phyloP scores from a whole-genome alignment of 805 yeast species.

The Wickerhamomyces bisporus region DNA sequence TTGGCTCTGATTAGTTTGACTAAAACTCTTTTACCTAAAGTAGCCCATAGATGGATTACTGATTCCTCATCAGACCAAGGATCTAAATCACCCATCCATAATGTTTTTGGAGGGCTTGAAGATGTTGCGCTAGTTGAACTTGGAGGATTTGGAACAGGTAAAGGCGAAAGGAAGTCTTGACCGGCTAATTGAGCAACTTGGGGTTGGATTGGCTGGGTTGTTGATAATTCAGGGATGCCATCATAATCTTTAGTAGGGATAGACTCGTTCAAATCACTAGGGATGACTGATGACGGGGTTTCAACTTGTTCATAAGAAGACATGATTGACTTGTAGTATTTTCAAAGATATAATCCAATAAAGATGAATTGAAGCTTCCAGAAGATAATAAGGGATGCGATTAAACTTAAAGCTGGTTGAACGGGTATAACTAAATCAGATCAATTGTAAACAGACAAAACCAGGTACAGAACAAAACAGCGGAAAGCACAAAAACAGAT shows the following conservation, averaged over 20 bases:
- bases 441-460: too few species aligned
- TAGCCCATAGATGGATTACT: conserved; percentile 54
- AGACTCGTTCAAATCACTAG: too few species aligned
- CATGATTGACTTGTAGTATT: background rate
- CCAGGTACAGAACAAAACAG: too few species aligned
- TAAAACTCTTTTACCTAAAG: conserved; percentile 47
- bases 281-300: too few species aligned
- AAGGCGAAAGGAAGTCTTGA: conserved; percentile 20
- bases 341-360: too few species aligned
- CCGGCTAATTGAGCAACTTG: conserved; percentile 21
- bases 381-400: too few species aligned
- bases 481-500: too few species aligned
- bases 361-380: too few species aligned
- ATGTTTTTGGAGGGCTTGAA: conserved; percentile 54
- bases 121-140: conserved; percentile 42
- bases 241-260: too few species aligned
- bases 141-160: conserved; percentile 49
- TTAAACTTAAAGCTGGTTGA: too few species aligned
- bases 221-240: background rate
- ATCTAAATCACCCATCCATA: conserved; percentile 88
- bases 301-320: background rate
- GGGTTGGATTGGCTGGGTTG: conserved; percentile 6
- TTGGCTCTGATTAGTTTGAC: conserved; percentile 62
- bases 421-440: too few species aligned
- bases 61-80: conserved; percentile 71